These are phyloP conservation scores for Platismatia glauca DNA, from an alignment of 495 filamentous ascomycete genomes.

Conservation along the genomic window DNA sequence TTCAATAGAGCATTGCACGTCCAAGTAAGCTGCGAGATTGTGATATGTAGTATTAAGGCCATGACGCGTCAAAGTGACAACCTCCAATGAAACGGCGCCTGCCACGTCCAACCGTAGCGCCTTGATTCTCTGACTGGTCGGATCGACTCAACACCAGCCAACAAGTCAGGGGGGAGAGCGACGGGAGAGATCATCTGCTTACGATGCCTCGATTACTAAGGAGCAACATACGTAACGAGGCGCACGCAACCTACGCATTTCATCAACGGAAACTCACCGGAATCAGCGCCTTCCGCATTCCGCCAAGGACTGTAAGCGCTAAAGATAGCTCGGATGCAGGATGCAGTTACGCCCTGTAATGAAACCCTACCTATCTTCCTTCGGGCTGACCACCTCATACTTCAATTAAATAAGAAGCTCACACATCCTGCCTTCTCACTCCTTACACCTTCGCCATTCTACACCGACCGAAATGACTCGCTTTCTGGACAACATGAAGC, in stretches of 20 bases:
- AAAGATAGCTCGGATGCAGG: not conserved
- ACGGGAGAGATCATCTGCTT: not conserved
- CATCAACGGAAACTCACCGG: not conserved
- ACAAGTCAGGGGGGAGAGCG: no score
- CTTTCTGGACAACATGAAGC: not conserved
- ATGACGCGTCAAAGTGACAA: no score
- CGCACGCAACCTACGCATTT: not conserved
- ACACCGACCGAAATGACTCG: not conserved
- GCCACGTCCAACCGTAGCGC: no score
- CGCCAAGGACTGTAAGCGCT: not conserved
- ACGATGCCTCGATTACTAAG: not conserved
- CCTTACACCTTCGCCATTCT: not conserved
- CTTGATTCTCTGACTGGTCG: no score
- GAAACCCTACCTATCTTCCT: no score
- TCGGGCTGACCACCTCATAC: not conserved
- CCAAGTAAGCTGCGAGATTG: no score
- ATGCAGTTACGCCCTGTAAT: not conserved
- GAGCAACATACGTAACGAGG: not conserved
- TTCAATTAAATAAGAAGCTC: not conserved
- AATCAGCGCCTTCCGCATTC: not conserved
- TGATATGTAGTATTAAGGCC: no score
- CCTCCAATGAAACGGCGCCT: no score
- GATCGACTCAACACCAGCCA: no score
- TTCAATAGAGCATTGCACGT: no score
- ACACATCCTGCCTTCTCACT: not conserved